These are phyloP conservation scores for Sphaerosporella brunnea DNA, from an alignment of 495 filamentous ascomycete genomes.

Conservation along the genomic window DNA sequence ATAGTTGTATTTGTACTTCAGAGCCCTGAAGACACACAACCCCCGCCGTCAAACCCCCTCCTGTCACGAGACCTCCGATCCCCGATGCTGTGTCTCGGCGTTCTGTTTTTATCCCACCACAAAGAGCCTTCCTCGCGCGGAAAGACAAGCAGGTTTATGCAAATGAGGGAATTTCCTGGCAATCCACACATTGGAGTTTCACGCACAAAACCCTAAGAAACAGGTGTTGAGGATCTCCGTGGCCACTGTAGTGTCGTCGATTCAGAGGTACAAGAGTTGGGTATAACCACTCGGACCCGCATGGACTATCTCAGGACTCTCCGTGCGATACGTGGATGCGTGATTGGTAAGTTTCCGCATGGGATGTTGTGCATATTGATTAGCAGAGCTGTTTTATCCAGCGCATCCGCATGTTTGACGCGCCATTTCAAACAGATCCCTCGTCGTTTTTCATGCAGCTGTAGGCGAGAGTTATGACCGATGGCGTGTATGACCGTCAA, in stretches of 20 bases:
- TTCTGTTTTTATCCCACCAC: conserved; percentile 2
- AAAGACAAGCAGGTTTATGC: conserved; percentile 4
- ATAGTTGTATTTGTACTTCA: background rate
- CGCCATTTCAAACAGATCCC: background rate
- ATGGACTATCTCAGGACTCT: background rate
- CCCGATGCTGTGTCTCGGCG: background rate
- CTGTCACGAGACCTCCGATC: conserved; percentile 1
- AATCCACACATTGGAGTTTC: background rate
- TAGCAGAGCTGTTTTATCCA: conserved; percentile 1
- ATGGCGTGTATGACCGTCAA: no score
- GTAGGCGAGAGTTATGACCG: background rate
- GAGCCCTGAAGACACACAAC: background rate
- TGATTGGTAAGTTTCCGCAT: background rate
- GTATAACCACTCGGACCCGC: background rate
- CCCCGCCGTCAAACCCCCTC: background rate
- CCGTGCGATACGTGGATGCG: background rate
- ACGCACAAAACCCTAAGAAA: conserved; percentile 1
- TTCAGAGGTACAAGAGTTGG: conserved; percentile 1
- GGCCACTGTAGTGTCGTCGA: background rate
- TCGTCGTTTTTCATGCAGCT: background rate
- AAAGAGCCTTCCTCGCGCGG: background rate
- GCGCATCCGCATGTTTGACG: background rate
- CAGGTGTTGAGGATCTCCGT: conserved; percentile 1
- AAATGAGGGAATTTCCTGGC: conserved; percentile 4
- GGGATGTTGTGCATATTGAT: background rate